Base-by-base conservation (phyloP, 2,329 filamentous ascomycete genomes). In the Cladosporium halotolerans region DNA sequence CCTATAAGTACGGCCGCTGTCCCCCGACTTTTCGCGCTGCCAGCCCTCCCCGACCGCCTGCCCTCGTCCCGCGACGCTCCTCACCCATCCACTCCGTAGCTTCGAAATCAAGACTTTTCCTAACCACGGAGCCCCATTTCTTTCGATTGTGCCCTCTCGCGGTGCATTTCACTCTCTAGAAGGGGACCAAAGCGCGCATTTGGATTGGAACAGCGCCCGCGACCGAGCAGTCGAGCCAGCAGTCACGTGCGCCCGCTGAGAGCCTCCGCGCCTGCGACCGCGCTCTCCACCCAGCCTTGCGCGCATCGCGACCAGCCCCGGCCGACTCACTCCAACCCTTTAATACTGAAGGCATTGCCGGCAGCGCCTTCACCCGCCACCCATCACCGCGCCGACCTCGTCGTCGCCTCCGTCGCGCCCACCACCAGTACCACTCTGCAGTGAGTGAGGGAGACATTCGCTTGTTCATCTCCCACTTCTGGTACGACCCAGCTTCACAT, bases 401-500 rank as follows among this genome's bases (percentile, higher is more conserved):
- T 28, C 51, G 36, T 47, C 43, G 43, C 38, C 38, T 32, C 33
- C 51, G 38, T 31, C 18, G 38, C 38, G 16, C 44, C 8, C 50
- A 39, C 44, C 45, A 47, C 36, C 34, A 46, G 40, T 49, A 49
- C 51, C 55, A 52, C 52, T 53, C 47, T 36, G 39, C 55, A 57
- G 52, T 42, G 53, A 59, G 57, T 59, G 57, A 59, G 57, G 54
- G 57, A 59, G 57, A 58, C 57, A 59, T 59, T 59, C 39, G 54
- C 42, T 59, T 59, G 57, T 59, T 55, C 57, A 58, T 59, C 56
- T 58, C 57, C 56, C 57, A 59, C 57, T 57, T 51, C 56, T 58
- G 53, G 53, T 54, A 55, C 53, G 49, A 42, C 32, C n/a, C 51
- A 47, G 11, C 36, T 14, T 46, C 36, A 43, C 43, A 40, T 53